These are phyloP conservation scores for Plasmodium knowlesi DNA, from an alignment of 169 alveolate species.

Conservation along the genomic window DNA sequence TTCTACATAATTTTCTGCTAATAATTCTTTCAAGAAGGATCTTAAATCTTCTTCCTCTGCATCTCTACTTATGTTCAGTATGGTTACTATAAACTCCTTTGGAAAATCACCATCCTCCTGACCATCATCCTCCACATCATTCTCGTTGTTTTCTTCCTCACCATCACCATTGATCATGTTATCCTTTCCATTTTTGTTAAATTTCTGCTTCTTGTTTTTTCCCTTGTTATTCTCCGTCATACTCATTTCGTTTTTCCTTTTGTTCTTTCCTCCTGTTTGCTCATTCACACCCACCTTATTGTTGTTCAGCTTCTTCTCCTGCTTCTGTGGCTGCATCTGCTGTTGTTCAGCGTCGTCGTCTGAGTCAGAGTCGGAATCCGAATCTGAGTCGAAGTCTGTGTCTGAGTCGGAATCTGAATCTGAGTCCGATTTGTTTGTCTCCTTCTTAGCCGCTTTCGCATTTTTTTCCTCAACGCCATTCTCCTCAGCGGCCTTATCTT, in stretches of 20 bases:
- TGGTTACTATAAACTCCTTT: slow-evolving; percentile 2
- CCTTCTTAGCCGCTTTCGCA: background rate
- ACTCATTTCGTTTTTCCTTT: slow-evolving; percentile 9
- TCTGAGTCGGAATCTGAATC: slow-evolving; percentile 17
- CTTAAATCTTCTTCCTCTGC: slow-evolving; percentile 18
- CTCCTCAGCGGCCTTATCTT: background rate
- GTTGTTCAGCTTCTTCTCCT: background rate
- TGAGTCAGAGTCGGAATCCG: slow-evolving; percentile 13
- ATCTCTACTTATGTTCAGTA: slow-evolving; percentile 27
- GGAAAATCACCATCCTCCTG: background rate
- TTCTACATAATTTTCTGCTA: slow-evolving; percentile 16
- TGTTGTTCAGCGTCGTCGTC: slow-evolving; percentile 2
- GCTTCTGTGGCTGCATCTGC: background rate
- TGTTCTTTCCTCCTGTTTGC: slow-evolving; percentile 9
- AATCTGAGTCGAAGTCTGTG: slow-evolving; percentile 1
- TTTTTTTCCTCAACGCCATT: background rate
- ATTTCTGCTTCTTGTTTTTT: slow-evolving; percentile 31
- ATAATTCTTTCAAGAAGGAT: background rate
- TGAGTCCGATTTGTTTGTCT: background rate
- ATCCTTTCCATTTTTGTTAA: background rate
- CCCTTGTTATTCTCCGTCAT: background rate
- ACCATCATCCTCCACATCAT: background rate
- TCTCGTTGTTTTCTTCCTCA: too few relatives aligned
- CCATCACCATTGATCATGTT: background rate
- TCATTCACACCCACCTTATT: background rate